Percentiles rank a stretch among this genome's conserved stretches.
These are phyloP conservation scores for Cladosporium halotolerans DNA, from an alignment of 2,329 filamentous ascomycete species.

Conservation along the genomic window DNA sequence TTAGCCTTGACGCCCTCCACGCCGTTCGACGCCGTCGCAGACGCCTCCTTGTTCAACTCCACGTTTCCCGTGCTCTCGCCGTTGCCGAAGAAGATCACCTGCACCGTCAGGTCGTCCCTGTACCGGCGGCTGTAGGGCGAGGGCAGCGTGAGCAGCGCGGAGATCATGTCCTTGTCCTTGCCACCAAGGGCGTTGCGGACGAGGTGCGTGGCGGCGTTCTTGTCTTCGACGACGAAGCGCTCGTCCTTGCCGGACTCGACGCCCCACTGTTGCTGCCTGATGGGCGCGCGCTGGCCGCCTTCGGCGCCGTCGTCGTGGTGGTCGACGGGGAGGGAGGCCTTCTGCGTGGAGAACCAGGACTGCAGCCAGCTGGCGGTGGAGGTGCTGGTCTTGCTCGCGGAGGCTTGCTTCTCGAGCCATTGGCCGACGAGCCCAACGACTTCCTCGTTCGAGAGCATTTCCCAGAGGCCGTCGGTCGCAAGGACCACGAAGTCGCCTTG, in stretches of 20 bases:
- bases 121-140: conserved; percentile 88
- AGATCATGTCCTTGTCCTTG: conserved; percentile 88
- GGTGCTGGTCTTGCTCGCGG: conserved; percentile 27
- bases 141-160: conserved; percentile 82
- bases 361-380: conserved; percentile 57
- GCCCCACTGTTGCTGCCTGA: conserved; percentile 87
- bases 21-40: conserved; percentile 43
- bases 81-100: conserved; percentile 97
- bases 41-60: conserved; percentile 79
- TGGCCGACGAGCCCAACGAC: conserved; percentile 93
- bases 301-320: conserved; percentile 42
- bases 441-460: conserved; percentile 98
- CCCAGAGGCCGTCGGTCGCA: conserved; percentile 95
- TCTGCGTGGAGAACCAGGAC: conserved; percentile 56
- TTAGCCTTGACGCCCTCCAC: conserved; percentile 16
- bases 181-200: conserved; percentile 92
- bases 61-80: conserved; percentile 70
- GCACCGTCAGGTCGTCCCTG: conserved; percentile 89
- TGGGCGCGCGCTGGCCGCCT: conserved; percentile 75
- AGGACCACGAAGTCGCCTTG: conserved; percentile 93
- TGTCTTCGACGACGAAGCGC: conserved; percentile 90
- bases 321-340: conserved; percentile 65
- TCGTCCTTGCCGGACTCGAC: conserved; percentile 65
- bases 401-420: conserved; percentile 79
- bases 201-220: conserved; percentile 92